Evolutionary conservation across 345 rosid species (phyloP).

Genomic region (Acer negundo): DNA sequence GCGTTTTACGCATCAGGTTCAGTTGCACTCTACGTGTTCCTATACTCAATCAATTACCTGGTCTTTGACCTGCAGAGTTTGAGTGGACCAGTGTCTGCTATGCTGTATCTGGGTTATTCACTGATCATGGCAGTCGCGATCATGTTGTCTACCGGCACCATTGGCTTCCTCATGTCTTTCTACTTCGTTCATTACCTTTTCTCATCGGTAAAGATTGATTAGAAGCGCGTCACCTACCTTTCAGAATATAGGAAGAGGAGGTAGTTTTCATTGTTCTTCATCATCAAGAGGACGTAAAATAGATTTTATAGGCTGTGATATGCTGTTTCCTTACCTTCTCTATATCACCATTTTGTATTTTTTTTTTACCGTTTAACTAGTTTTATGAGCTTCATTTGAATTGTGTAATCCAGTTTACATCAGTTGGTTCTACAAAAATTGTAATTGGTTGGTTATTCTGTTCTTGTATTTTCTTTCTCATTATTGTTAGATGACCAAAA

Average conservation of each 20-base stretch:
- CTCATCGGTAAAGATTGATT: conserved; percentile 83
- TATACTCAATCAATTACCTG: conserved; percentile 78
- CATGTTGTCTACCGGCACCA: conserved; percentile 78
- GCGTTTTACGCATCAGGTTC: conserved; percentile 86
- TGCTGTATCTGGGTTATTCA: conserved; percentile 78
- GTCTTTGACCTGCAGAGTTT: conserved; percentile 76
- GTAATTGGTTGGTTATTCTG: conserved; percentile 21
- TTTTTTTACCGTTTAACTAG: conserved; percentile 8
- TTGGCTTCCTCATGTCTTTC: conserved; percentile 77
- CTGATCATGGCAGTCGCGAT: conserved; percentile 75
- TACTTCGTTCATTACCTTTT: conserved; percentile 84
- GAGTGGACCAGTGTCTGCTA: conserved; percentile 78
- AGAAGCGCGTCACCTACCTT: conserved; percentile 1
- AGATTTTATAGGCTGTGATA: background rate
- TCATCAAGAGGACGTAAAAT: conserved; percentile 16
- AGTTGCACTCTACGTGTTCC: conserved; percentile 73
- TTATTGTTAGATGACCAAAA: conserved; percentile 2
- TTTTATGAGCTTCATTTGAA: conserved; percentile 24
- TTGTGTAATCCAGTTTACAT: conserved; percentile 7
- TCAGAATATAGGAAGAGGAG: conserved; percentile 2
- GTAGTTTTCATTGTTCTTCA: conserved; percentile 19
- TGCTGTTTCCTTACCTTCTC: conserved; percentile 1
- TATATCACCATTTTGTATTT: background rate
- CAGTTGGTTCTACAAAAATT: conserved; percentile 25
- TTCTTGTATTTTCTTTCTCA: conserved; percentile 17